Conservation (phyloP, 1,139 yeast genomes). For the Suhomyces kunorum region DNA sequence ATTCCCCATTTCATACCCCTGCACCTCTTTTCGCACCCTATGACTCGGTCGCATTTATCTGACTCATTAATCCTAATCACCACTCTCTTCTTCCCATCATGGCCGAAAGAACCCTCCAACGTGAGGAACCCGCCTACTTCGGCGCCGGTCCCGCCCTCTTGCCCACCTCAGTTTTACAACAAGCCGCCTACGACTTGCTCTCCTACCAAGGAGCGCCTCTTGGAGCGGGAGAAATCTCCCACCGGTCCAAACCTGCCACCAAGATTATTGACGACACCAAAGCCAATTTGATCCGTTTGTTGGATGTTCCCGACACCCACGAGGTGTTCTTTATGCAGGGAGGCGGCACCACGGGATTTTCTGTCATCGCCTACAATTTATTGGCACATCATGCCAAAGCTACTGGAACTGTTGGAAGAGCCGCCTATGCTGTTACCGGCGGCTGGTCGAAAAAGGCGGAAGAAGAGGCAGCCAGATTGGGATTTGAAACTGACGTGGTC, state of each 20-base stretch:
- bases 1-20: too few relatives aligned
- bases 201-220: constrained; percentile 68
- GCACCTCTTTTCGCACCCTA: too few relatives aligned
- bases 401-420: constrained; percentile 72
- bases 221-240: constrained; percentile 95
- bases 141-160: constrained; percentile 98
- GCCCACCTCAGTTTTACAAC: constrained; percentile 79
- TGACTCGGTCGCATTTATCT: not conserved
- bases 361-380: constrained; percentile 82
- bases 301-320: constrained; percentile 84
- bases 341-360: constrained; percentile 95
- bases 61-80: not conserved
- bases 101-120: constrained; percentile 36
- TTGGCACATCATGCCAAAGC: constrained; percentile 70
- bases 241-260: constrained; percentile 83
- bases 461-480: constrained; percentile 84
- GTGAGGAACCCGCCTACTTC: constrained; percentile 80
- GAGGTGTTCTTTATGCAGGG: constrained; percentile 95
- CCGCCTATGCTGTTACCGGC: constrained; percentile 89
- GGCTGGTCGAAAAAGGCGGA: constrained; percentile 87
- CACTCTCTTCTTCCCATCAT: not conserved
- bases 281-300: constrained; percentile 58
- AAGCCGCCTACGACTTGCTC: constrained; percentile 82
- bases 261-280: constrained; percentile 78
- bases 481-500: constrained; percentile 71